A percentile compares a stretch with the other conserved stretches of the same genome.
phyloP scores from a whole-genome alignment of 768 basidiomycete genomes.

The Boletus coccyginus region DNA sequence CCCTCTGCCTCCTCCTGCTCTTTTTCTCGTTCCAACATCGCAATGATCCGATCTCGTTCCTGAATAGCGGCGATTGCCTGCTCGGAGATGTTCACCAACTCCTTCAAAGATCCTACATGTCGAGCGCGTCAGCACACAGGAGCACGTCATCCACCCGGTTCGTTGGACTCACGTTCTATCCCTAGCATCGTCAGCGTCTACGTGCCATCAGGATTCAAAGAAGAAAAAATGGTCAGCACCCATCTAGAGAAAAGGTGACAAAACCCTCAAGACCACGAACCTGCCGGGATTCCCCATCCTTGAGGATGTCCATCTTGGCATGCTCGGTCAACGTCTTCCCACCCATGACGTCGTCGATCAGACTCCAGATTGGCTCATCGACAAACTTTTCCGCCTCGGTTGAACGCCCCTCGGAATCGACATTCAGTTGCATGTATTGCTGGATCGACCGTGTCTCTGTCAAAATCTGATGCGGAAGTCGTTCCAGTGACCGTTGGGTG shows the following conservation, averaged over 20 bases:
- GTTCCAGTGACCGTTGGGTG: constrained; percentile 34
- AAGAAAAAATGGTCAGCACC: not conserved
- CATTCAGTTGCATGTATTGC: constrained; percentile 38
- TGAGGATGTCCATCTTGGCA: constrained; percentile 40
- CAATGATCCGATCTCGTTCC: constrained; percentile 29
- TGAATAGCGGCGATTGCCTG: constrained; percentile 28
- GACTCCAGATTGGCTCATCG: constrained; percentile 25
- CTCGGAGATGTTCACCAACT: constrained; percentile 35
- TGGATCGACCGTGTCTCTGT: constrained; percentile 38
- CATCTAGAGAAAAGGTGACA: not conserved
- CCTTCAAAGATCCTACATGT: constrained; percentile 31
- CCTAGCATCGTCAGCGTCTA: constrained; percentile 44
- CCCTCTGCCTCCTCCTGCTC: constrained; percentile 3
- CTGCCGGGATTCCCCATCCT: constrained; percentile 42
- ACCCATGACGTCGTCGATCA: constrained; percentile 42
- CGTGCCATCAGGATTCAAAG: not conserved
- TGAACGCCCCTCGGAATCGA: constrained; percentile 10
- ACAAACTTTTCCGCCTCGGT: constrained; percentile 1
- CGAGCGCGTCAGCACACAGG: not conserved
- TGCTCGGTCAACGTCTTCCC: constrained; percentile 30
- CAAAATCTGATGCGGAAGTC: constrained; percentile 39
- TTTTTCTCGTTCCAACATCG: constrained; percentile 1
- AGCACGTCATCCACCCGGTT: not conserved
- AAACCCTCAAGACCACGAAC: constrained; percentile 25
- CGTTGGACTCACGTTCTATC: constrained; percentile 41